Base-by-base conservation (phyloP, 805 yeast species). In the Metschnikowia continentalis region DNA sequence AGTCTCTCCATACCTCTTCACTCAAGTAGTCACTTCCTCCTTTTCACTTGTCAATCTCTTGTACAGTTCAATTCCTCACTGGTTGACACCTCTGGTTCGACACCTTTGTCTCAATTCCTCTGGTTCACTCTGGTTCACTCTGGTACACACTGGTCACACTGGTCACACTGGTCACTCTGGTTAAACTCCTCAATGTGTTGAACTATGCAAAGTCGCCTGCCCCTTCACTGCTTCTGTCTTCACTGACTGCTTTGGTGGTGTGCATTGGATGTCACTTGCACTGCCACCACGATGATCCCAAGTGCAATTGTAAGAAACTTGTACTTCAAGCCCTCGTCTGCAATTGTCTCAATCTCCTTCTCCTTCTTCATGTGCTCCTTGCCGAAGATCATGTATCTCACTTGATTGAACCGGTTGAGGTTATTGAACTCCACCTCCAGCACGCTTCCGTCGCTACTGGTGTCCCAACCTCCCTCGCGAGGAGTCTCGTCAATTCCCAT, bases 301-400 rank as follows among this genome's bases (percentile, higher is more conserved):
- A 74, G 58, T 8, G 76, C 73, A 35, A 74, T 66, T 42, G 75
- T 69, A 40, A 74, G 62, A 49, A 74, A 74, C 57, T 72, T 74
- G 54, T 70, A 71, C 60, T 69, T 71, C 51, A 74, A 61, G 35
- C 64, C 60, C 54, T 74, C 78, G 46, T 74, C 78, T 32, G 68
- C 73, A 35, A 67, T 56, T 15, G 55, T 51, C 33, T 63, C 67
- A 38, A 62, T 57, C 26, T 58, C 61, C 36, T 56, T 55, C 41
- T 41, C 40, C 38, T 47, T 55, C 46, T 54, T 51, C 50, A 56
- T 35, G 43, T 55, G 58, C 42, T 54, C 58, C n/a, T 60, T 48
- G 5, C 76, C 75, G 35, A 69, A 55, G 1, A 74, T 55, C 41
- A 72, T 61, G 37, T 68, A 61, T 52, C 65, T 68, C 54, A 73